Base-by-base conservation (phyloP, 768 basidiomycete genomes). In the Podaxis carcinomalis region DNA sequence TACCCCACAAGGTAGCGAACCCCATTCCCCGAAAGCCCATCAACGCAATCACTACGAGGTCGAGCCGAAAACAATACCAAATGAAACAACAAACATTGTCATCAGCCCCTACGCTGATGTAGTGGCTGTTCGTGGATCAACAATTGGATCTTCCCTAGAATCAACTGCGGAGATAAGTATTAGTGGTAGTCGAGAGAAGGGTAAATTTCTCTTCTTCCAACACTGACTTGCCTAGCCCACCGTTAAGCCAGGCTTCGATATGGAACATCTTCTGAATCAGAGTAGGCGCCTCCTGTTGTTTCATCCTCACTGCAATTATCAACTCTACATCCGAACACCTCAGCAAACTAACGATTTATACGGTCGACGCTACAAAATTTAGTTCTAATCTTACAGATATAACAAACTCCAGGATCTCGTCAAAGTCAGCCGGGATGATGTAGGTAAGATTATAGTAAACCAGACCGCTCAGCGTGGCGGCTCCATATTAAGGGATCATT, bases 361-460 rank as follows among this genome's bases (percentile, higher is more conserved):
- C 19, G 4, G 11, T 11, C 46, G 21, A 27, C 19, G 27, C 47
- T 9, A 25, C 23, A 27, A 21, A 49, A 44, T 44, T 1, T 25
- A 23, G 21, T 14, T 23, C 47, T 16, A 0, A 27, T 5, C 28
- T 50, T 19, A 58, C 13, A 25, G 36, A 49, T 16, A 58, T 27
- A 7, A 58, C 57, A 23, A 58, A 2, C 25, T 58, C 46, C 11
- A 35, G 57, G 3, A 39, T 11, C 28, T 50, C 64, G 21, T 25
- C 64, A 13, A 62, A 44, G 11, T 53, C 62, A 0, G 65, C 64
- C 4, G 66, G 64, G 35, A 68, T 62, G 25, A 47, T 11, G 28
- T 65, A 72, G 16, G 72, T 73, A 46, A 73, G 56, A 57, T 71
- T 73, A 47, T 73, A 73, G 51, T 68, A 72, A 35, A 42, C 21